Evolutionary conservation across 176 grass and related monocot genomes (phyloP), one percentile per base, ranked within the genome.

Genomic region (Eragrostis nindensis): DNA sequence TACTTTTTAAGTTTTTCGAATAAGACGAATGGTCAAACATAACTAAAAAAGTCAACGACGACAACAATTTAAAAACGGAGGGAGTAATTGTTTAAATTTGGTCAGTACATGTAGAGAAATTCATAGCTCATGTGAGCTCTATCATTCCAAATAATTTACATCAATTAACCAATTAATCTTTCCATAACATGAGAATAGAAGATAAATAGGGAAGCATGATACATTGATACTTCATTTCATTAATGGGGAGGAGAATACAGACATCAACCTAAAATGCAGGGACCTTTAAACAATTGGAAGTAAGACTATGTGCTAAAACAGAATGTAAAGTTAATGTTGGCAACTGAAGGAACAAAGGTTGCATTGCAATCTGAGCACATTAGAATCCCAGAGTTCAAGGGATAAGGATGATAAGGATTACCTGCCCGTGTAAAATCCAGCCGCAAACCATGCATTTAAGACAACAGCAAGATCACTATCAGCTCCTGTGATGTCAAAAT

Each of bases 391-490:
- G 52, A 68, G 39, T 56, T 16, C 16, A 41, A 25, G 25, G 49
- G 70, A 53, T 17, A 36, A 52, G 15, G 17, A 45, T 90, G 70
- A 53, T 17, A 36, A 52, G 15, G 17, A 45, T 90, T 88, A 90
- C 94, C 94, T 97, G 82, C 88, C 80, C 76, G 94, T 94, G 68
- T 92, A 78, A 79, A 97, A 97, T 19, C 94, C 94, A 79, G 94
- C 91, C 44, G 86, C 87, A 88, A 88, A 97, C 91, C 94, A 94
- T 69, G 94, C 85, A 84, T 85, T 92, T 48, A 97, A 81, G 76
- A 97, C 85, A 73, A 63, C 79, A 65, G 86, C 67, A 65, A 94
- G 91, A 88, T 90, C 91, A 45, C 75, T 79, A 77, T 90, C 83
- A 55, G 43, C 75, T 60, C 76, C 53, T 41, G 61, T 50, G 80